phyloP scores from a whole-genome alignment of 257 asterid species.

The Solanum chilense region DNA sequence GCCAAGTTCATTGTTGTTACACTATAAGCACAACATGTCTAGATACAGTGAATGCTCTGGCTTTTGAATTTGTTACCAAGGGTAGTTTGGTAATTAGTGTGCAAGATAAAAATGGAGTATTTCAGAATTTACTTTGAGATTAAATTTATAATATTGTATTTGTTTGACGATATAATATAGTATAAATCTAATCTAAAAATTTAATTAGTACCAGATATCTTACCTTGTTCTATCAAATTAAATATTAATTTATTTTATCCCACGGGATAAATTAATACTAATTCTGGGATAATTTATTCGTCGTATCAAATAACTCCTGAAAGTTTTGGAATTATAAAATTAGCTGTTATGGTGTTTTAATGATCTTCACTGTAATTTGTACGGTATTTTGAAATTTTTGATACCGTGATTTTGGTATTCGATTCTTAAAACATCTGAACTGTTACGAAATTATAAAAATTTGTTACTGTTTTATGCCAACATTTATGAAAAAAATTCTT shows the following conservation, averaged over 20 bases:
- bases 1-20: background rate
- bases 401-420: no score
- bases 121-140: background rate
- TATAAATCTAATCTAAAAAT: no score
- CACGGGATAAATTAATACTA: background rate
- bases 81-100: background rate
- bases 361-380: background rate
- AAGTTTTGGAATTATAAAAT: background rate
- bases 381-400: no score
- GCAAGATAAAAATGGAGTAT: background rate
- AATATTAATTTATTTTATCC: background rate
- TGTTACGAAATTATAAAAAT: background rate
- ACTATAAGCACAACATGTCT: background rate
- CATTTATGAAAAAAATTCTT: background rate
- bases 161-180: background rate
- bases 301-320: background rate
- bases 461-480: background rate
- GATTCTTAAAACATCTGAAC: background rate
- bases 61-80: background rate
- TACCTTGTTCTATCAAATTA: background rate
- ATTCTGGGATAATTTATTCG: no score
- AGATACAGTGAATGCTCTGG: background rate
- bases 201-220: no score
- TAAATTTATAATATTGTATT: no score
- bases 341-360: background rate